Conservation (phyloP, 202 grass and related monocot genomes). For the Dendrocalamus latiflorus region DNA sequence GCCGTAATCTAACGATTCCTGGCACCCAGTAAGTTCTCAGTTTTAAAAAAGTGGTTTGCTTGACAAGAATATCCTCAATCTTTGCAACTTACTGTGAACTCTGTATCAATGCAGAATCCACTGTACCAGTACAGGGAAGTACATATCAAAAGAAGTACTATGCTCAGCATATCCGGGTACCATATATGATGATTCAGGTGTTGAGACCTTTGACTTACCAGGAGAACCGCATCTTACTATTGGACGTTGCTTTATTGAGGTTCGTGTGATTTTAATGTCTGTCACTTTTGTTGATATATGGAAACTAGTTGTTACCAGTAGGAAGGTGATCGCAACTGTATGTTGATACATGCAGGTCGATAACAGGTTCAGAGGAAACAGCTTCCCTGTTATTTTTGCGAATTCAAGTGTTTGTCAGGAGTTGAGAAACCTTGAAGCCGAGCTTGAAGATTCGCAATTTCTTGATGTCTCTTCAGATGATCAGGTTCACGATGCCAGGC, state of each 20-base stretch:
- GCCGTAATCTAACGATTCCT: slow-evolving; percentile 89
- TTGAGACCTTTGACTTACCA: slow-evolving; percentile 83
- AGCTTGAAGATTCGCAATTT: slow-evolving; percentile 58
- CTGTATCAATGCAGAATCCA: slow-evolving; percentile 65
- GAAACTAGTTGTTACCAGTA: background rate
- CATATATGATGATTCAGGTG: slow-evolving; percentile 94
- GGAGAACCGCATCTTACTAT: slow-evolving; percentile 51
- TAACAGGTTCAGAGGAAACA: slow-evolving; percentile 94
- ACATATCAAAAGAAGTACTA: slow-evolving; percentile 86
- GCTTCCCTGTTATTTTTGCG: slow-evolving; percentile 87
- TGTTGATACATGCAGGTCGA: slow-evolving; percentile 63
- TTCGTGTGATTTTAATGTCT: slow-evolving; percentile 13
- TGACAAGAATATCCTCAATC: background rate
- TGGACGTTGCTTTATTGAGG: slow-evolving; percentile 95
- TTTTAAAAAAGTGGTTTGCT: background rate
- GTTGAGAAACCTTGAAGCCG: slow-evolving; percentile 69
- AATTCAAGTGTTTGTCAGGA: slow-evolving; percentile 68
- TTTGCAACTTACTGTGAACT: background rate
- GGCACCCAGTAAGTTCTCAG: slow-evolving; percentile 80
- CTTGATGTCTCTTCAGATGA: slow-evolving; percentile 48
- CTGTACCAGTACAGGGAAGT: slow-evolving; percentile 81
- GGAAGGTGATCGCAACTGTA: slow-evolving; percentile 26
- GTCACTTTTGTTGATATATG: background rate
- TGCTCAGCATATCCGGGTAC: slow-evolving; percentile 89
- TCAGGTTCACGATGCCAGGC: slow-evolving; percentile 33